These are phyloP conservation scores for Rugonectria rugulosa DNA, from an alignment of 2,329 filamentous ascomycete species.

Conservation along the genomic window DNA sequence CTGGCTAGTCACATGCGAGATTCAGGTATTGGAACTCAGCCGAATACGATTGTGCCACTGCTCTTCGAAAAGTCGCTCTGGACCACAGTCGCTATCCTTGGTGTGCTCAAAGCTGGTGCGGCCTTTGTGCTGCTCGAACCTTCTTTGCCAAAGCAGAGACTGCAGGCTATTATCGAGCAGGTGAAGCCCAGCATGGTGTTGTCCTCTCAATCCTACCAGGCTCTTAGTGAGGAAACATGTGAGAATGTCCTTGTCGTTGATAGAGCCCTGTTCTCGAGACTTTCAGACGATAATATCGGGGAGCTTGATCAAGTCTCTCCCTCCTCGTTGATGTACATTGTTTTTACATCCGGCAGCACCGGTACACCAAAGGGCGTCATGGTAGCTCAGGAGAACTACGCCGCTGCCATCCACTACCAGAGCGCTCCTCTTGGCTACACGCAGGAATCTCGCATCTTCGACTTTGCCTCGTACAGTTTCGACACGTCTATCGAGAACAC, in stretches of 20 bases:
- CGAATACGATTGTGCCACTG: conserved; percentile 24
- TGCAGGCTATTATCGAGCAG: conserved; percentile 12
- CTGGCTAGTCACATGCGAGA: conserved; percentile 46
- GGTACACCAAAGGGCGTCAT: conserved; percentile 24
- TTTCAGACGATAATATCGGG: neutral
- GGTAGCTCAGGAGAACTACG: conserved; percentile 9
- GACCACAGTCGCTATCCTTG: conserved; percentile 33
- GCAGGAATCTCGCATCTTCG: conserved; percentile 7
- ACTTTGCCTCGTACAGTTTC: conserved; percentile 33
- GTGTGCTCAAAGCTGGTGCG: conserved; percentile 36
- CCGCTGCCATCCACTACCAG: conserved; percentile 8
- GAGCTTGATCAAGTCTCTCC: no score
- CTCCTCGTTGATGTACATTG: conserved; percentile 7
- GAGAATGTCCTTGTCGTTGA: neutral
- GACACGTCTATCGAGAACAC: conserved; percentile 20
- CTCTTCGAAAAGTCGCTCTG: conserved; percentile 34
- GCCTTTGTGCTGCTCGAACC: conserved; percentile 30
- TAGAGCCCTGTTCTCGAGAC: neutral
- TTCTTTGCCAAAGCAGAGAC: conserved; percentile 15
- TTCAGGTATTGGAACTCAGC: conserved; percentile 37
- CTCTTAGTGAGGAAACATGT: neutral
- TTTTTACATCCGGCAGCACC: conserved; percentile 29
- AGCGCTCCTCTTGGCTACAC: conserved; percentile 1
- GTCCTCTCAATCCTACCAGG: neutral
- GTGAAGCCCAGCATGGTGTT: neutral